Conservation (phyloP, 768 basidiomycete species). For the Pleurotus citrinopileatus region DNA sequence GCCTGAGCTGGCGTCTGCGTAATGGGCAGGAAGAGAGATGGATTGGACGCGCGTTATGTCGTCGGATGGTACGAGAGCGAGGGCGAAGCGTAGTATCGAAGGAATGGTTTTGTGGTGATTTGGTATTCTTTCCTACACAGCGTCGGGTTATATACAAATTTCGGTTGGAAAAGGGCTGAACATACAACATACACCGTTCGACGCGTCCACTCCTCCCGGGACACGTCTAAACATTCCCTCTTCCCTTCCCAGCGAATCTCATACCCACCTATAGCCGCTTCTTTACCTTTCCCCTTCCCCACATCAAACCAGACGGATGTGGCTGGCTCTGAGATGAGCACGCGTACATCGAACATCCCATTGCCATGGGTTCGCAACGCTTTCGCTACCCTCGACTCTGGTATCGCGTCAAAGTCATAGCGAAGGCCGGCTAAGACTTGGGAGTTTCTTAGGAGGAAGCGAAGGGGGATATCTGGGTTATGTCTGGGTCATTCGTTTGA, state of each 20-base stretch:
- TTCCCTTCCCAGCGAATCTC: constrained; percentile 60
- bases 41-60: constrained; percentile 45
- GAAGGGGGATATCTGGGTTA: constrained; percentile 55
- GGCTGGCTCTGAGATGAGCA: constrained; percentile 48
- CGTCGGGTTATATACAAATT: no score
- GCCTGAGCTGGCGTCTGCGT: constrained; percentile 64
- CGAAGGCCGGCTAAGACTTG: constrained; percentile 24
- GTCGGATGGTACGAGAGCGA: constrained; percentile 22
- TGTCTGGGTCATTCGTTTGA: no score
- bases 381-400: constrained; percentile 42
- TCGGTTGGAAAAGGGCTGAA: no score
- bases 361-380: constrained; percentile 50
- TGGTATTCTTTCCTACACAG: constrained; percentile 84
- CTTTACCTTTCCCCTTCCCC: neutral
- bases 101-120: constrained; percentile 45
- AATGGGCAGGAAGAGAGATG: constrained; percentile 59
- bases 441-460: constrained; percentile 45
- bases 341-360: constrained; percentile 54
- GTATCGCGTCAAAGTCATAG: constrained; percentile 14
- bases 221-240: constrained; percentile 16
- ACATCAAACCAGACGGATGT: constrained; percentile 29
- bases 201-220: constrained; percentile 56
- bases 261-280: constrained; percentile 48
- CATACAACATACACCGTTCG: constrained; percentile 68
- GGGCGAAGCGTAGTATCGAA: constrained; percentile 46